Evolutionary conservation across 306 rosid genomes (phyloP).

Genomic region (Quercus ilex): DNA sequence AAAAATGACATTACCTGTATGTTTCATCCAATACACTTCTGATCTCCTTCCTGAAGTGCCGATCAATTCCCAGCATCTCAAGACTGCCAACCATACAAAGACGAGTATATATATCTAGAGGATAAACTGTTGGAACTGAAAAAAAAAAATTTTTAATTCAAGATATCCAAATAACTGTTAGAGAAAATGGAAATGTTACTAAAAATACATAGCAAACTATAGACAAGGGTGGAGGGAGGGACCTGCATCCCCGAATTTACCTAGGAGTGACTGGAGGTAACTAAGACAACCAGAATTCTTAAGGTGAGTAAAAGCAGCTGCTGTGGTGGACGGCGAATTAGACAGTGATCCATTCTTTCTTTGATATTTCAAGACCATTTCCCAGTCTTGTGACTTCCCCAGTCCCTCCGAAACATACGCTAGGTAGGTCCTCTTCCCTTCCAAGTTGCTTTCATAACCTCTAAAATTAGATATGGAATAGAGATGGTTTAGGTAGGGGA

Average conservation of each 20-base stretch:
- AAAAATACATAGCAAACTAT: background rate
- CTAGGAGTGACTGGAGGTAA: slow-evolving; percentile 51
- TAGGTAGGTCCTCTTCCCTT: slow-evolving; percentile 68
- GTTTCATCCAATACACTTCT: slow-evolving; percentile 64
- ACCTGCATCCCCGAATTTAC: slow-evolving; percentile 73
- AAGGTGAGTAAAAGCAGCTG: slow-evolving; percentile 55
- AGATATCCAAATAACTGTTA: slow-evolving; percentile 7
- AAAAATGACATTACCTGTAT: slow-evolving; percentile 45
- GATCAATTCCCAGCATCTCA: slow-evolving; percentile 64
- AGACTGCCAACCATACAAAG: slow-evolving; percentile 72
- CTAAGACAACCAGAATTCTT: slow-evolving; percentile 63
- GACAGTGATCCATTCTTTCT: slow-evolving; percentile 80
- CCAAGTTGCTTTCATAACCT: slow-evolving; percentile 43
- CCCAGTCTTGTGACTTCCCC: slow-evolving; percentile 50
- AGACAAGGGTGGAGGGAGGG: background rate
- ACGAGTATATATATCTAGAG: slow-evolving; percentile 61
- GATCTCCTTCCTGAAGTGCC: slow-evolving; percentile 71
- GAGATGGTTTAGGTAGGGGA: slow-evolving; percentile 5
- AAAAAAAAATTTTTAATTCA: background rate
- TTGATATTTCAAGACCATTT: slow-evolving; percentile 64
- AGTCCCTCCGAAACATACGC: slow-evolving; percentile 78
- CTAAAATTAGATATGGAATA: slow-evolving; percentile 21
- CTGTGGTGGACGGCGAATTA: slow-evolving; percentile 83
- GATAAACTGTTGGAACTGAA: slow-evolving; percentile 78
- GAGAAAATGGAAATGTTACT: background rate